phyloP scores from a whole-genome alignment of 2,329 filamentous ascomycete genomes.

The Alternaria infectoria region DNA sequence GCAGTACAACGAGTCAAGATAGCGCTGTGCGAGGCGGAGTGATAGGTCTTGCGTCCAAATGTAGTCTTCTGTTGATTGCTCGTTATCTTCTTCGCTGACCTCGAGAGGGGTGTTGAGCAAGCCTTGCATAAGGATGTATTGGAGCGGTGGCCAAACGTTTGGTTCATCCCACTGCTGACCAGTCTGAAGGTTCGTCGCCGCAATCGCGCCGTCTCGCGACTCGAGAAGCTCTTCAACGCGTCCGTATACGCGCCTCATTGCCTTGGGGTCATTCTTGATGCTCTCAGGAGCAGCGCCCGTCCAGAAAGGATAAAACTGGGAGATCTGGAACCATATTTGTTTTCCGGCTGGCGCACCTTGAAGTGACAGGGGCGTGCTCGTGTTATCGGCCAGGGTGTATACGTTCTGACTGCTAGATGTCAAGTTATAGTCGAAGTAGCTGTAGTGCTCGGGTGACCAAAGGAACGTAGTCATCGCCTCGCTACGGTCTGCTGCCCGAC shows the following conservation, averaged over 20 bases:
- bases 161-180: slow-evolving; percentile 75
- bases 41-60: slow-evolving; percentile 62
- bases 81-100: slow-evolving; percentile 59
- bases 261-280: slow-evolving; percentile 65
- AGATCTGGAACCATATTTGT: slow-evolving; percentile 64
- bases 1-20: slow-evolving; percentile 71
- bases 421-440: slow-evolving; percentile 74
- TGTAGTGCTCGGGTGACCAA: slow-evolving; percentile 68
- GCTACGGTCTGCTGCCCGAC: slow-evolving; percentile 60
- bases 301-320: slow-evolving; percentile 74
- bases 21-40: slow-evolving; percentile 67
- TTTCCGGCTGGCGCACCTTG: slow-evolving; percentile 59
- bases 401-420: slow-evolving; percentile 64
- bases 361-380: slow-evolving; percentile 47
- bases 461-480: slow-evolving; percentile 68
- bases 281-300: slow-evolving; percentile 65
- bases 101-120: slow-evolving; percentile 66
- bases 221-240: slow-evolving; percentile 63
- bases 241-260: slow-evolving; percentile 61
- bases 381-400: slow-evolving; percentile 56
- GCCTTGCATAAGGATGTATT: slow-evolving; percentile 68
- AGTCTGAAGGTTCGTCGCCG: slow-evolving; percentile 66
- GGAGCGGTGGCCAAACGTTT: slow-evolving; percentile 72
- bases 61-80: slow-evolving; percentile 52
- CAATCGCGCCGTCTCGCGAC: slow-evolving; percentile 62